Percentiles rank a stretch among this genome's conserved stretches.
phyloP scores from a whole-genome alignment of 2,329 filamentous ascomycete species.

The Botryotinia globosa region DNA sequence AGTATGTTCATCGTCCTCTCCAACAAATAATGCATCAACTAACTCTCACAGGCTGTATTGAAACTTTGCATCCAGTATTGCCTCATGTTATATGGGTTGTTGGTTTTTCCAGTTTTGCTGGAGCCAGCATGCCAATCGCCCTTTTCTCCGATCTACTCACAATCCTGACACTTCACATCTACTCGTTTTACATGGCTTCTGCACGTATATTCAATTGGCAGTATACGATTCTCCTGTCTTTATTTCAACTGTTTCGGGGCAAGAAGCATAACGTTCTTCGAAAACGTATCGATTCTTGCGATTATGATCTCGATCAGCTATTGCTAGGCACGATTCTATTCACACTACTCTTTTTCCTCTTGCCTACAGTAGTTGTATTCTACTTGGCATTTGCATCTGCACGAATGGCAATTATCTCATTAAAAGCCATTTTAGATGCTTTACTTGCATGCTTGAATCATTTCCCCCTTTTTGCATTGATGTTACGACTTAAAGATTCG shows the following conservation, averaged over 20 bases:
- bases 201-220: slow-evolving; percentile 99
- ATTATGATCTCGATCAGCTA: slow-evolving; percentile 96
- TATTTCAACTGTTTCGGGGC: slow-evolving; percentile 98
- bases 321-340: slow-evolving; percentile 96
- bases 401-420: slow-evolving; percentile 87
- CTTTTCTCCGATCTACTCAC: slow-evolving; percentile 93
- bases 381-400: slow-evolving; percentile 95
- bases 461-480: slow-evolving; percentile 94
- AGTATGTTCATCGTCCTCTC: slow-evolving; percentile 50
- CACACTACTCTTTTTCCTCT: slow-evolving; percentile 87
- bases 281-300: slow-evolving; percentile 97
- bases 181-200: slow-evolving; percentile 95
- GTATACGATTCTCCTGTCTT: slow-evolving; percentile 88
- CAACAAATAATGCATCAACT: background rate
- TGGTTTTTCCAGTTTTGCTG: slow-evolving; percentile 90
- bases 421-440: slow-evolving; percentile 90
- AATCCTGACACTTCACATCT: slow-evolving; percentile 89
- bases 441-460: slow-evolving; percentile 92
- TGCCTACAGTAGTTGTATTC: slow-evolving; percentile 94
- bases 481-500: slow-evolving; percentile 93
- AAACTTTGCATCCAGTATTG: slow-evolving; percentile 73
- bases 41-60: slow-evolving; percentile 61
- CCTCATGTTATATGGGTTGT: slow-evolving; percentile 88
- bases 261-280: slow-evolving; percentile 97
- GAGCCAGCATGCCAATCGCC: slow-evolving; percentile 94